Conservation (phyloP, 75 land plant genomes). For the Sequoiadendron giganteum region DNA sequence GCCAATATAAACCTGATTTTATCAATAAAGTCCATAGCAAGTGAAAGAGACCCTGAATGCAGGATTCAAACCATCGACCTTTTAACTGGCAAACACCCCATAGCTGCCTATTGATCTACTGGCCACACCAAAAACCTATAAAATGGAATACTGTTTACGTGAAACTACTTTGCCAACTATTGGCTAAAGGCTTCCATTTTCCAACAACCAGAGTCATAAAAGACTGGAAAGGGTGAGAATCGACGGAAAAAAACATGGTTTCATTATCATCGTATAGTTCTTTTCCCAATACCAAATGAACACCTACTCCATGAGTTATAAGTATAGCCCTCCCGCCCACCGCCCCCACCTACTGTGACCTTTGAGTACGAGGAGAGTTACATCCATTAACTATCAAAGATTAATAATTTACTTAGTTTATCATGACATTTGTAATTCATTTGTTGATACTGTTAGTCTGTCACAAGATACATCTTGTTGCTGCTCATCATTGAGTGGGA, state of each 20-base stretch:
- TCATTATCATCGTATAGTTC: background rate
- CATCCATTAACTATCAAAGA: background rate
- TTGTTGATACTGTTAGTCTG: background rate
- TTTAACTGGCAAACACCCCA: too few species aligned
- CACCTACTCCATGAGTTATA: background rate
- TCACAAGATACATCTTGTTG: background rate
- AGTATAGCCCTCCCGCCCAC: too few species aligned
- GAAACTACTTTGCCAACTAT: background rate
- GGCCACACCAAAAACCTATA: background rate
- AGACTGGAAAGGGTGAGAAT: background rate
- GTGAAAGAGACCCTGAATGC: too few species aligned
- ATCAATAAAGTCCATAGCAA: too few species aligned
- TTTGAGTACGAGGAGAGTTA: background rate
- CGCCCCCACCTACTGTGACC: too few species aligned
- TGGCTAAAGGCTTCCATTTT: background rate
- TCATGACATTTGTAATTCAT: background rate
- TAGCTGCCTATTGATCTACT: too few species aligned
- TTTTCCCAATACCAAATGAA: background rate
- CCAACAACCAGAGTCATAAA: background rate
- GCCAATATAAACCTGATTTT: too few species aligned
- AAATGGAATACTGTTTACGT: background rate
- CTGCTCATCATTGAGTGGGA: background rate
- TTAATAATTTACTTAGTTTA: background rate
- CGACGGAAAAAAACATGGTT: background rate
- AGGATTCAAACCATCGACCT: too few species aligned